phyloP scores from a whole-genome alignment of 169 alveolate species.

The Plasmodium relictum region DNA sequence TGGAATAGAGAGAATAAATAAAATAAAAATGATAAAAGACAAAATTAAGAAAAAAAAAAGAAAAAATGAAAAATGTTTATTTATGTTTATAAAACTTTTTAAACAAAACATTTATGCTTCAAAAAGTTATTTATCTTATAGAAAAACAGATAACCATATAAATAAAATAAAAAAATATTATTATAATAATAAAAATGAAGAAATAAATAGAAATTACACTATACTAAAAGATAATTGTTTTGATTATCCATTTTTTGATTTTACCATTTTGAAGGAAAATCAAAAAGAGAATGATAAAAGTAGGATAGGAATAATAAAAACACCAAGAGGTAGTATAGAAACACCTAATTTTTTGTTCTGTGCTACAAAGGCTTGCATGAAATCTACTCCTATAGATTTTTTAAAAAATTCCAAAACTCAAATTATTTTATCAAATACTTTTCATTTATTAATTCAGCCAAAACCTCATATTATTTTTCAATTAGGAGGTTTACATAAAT shows the following conservation, averaged over 20 bases:
- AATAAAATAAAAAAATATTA: neutral
- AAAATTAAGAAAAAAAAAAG: neutral
- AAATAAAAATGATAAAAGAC: neutral
- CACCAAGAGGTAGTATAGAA: constrained; percentile 94
- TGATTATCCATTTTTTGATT: constrained; percentile 42
- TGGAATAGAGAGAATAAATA: neutral
- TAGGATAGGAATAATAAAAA: constrained; percentile 93
- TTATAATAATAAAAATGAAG: neutral
- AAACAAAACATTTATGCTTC: neutral
- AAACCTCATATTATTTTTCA: constrained; percentile 94
- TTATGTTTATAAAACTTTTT: neutral
- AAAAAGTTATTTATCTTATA: no score
- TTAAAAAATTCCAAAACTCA: constrained; percentile 78
- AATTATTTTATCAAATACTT: constrained; percentile 95
- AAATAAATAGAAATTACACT: neutral
- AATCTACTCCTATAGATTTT: constrained; percentile 81
- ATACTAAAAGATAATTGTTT: neutral
- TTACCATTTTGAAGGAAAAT: constrained; percentile 34
- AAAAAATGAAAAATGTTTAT: neutral
- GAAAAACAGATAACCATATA: neutral
- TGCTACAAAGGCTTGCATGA: constrained; percentile 97
- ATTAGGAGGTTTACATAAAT: constrained; percentile 95
- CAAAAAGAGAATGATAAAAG: constrained; percentile 87
- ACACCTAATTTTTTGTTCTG: constrained; percentile 99
- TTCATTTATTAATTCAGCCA: constrained; percentile 97